A percentile compares a stretch with the other conserved stretches of the same genome.
phyloP scores from a whole-genome alignment of 305 asterid species.

The Plantago coronopus region DNA sequence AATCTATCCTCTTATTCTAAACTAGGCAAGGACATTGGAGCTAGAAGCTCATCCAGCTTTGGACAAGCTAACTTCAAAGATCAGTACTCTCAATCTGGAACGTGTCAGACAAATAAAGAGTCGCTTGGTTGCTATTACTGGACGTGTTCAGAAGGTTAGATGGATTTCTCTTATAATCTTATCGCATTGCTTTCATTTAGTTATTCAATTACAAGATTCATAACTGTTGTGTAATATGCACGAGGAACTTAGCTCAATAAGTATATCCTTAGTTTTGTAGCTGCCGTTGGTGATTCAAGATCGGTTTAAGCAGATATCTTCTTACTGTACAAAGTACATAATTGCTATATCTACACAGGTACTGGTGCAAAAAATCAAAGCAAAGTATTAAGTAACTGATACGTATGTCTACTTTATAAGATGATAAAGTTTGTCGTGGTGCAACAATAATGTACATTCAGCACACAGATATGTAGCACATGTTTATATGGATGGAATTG shows the following conservation, averaged over 20 bases:
- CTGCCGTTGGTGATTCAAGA: too few relatives aligned
- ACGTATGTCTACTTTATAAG: background rate
- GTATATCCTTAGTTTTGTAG: too few relatives aligned
- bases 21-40: constrained; percentile 90
- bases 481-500: background rate
- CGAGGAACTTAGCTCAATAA: background rate
- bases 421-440: background rate
- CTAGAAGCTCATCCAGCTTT: constrained; percentile 97
- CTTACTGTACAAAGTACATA: background rate
- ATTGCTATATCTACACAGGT: background rate
- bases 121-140: constrained; percentile 90
- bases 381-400: background rate
- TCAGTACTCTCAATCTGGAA: constrained; percentile 93
- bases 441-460: background rate
- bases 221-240: background rate
- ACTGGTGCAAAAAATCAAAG: background rate
- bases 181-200: background rate
- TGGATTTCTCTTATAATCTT: constrained; percentile 21
- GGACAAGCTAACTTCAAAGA: constrained; percentile 83
- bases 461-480: background rate
- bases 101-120: constrained; percentile 95
- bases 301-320: background rate
- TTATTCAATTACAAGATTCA: background rate
- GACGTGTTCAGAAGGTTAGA: constrained; percentile 94
- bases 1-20: constrained; percentile 25